Evolutionary conservation across 1,139 yeast species (phyloP).

Genomic region (Suhomyces ambrosiae): DNA sequence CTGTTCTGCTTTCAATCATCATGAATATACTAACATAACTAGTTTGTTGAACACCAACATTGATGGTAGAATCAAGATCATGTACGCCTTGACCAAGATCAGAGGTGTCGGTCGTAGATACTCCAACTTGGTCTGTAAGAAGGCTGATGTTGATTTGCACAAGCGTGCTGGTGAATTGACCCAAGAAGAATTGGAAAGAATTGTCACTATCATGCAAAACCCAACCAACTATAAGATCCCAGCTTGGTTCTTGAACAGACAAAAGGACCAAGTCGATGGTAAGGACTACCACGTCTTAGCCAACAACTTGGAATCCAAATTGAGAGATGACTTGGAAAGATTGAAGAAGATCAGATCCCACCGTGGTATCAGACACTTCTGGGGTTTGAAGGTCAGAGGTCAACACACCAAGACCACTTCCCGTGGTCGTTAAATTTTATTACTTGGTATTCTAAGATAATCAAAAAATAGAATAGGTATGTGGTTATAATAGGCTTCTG

Average conservation of each 20-base stretch:
- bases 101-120: slow-evolving; percentile 99
- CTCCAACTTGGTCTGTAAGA: slow-evolving; percentile 99
- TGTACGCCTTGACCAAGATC: slow-evolving; percentile 99
- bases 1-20: no score
- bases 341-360: slow-evolving; percentile 99
- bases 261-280: slow-evolving; percentile 97
- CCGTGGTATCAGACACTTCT: slow-evolving; percentile 99
- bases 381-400: slow-evolving; percentile 98
- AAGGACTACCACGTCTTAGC: slow-evolving; percentile 99
- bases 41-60: slow-evolving; percentile 99
- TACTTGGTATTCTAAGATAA: slow-evolving; percentile 20
- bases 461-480: slow-evolving; percentile 8
- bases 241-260: slow-evolving; percentile 99
- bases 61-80: slow-evolving; percentile 99
- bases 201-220: slow-evolving; percentile 99
- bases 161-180: slow-evolving; percentile 99
- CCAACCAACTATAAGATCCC: slow-evolving; percentile 99
- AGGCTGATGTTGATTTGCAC: slow-evolving; percentile 97
- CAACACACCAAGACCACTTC: slow-evolving; percentile 99
- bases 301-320: slow-evolving; percentile 98
- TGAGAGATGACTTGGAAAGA: slow-evolving; percentile 99
- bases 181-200: slow-evolving; percentile 99
- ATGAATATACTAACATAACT: slow-evolving; percentile 26
- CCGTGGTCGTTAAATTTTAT: slow-evolving; percentile 66
- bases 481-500: neutral